Base-by-base conservation (phyloP, 163 green algal species). In the Picocystis sp. region DNA sequence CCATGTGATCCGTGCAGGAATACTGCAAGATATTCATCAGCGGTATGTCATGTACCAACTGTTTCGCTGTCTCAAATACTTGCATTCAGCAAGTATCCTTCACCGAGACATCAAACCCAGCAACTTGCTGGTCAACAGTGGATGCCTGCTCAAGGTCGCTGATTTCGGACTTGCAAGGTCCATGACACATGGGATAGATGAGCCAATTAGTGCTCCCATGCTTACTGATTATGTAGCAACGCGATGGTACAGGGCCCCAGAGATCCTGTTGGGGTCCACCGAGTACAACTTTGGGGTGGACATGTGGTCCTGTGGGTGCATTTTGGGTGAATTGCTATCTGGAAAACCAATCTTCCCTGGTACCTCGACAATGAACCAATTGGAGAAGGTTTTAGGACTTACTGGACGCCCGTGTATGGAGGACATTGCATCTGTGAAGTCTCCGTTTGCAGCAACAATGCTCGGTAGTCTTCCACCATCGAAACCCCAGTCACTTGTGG, bases 11-110 rank as follows among this genome's bases (percentile, higher is more conserved):
- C 70, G 88, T 1, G 87, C 87, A 21, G 90, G 93, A 69, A 95
- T 97, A 29, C 64, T 96, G 58, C 83, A 95, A 62, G 83, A 95
- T 11, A 84, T 97, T 17, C 89, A 97, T 72, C 94, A 95, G 66
- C 80, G 87, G 65, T 97, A 95, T 70, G 92, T 93, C 56, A 96
- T 97, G 87, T 96, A 95, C 67, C 90, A 98, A 68, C 77, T 98
- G 14, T 89, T 98, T 64, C 82, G 83, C 34, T 64, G 80, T 0
- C 77, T 97, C n/a, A 94, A 93, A 65, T 97, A 93, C 81, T 89
- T 97, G 78, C 90, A 98, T 74, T 82, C 80, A 0, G 87, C 83
- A 2, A 70, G 93, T 56, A 63, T 98, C 45, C 68, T 98, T 23
- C 90, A 98, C 68, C 63, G 90, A 11, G 89, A 98, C 70, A 89